Evolutionary conservation across 2,329 filamentous ascomycete species (phyloP).

Genomic region (Raffaelea deltoideospora): DNA sequence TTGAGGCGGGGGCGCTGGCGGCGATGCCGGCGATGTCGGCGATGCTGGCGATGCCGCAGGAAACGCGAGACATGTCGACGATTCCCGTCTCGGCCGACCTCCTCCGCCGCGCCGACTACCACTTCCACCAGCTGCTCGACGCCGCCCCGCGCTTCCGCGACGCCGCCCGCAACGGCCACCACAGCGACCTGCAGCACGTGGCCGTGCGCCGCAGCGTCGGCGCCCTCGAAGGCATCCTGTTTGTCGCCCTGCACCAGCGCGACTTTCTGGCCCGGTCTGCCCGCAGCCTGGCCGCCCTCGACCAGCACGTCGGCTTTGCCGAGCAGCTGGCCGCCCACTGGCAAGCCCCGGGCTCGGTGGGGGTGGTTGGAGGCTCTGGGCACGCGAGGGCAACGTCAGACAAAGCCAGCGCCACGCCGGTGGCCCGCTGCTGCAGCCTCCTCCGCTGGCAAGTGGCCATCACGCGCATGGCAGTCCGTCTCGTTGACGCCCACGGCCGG

Average conservation of each 20-base stretch:
- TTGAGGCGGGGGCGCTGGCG: constrained; percentile 21
- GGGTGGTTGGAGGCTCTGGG: too few species aligned
- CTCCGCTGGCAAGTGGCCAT: constrained; percentile 53
- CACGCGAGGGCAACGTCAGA: too few species aligned
- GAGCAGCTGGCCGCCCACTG: constrained; percentile 7
- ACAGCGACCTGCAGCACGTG: constrained; percentile 67
- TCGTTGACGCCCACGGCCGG: constrained; percentile 52
- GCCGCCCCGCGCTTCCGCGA: constrained; percentile 53
- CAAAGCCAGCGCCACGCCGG: too few species aligned
- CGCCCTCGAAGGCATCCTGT: constrained; percentile 73
- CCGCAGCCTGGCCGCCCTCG: constrained; percentile 1
- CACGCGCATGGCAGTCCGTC: constrained; percentile 43
- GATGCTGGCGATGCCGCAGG: too few species aligned
- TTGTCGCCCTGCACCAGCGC: constrained; percentile 47
- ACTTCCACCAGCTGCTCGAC: constrained; percentile 68
- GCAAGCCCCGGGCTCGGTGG: too few species aligned
- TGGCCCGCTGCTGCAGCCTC: too few species aligned
- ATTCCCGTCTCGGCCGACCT: too few species aligned
- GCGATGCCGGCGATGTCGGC: constrained; percentile 11
- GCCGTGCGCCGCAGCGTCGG: constrained; percentile 69
- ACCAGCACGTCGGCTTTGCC: constrained; percentile 6
- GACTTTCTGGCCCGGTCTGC: constrained; percentile 22
- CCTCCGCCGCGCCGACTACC: constrained; percentile 43
- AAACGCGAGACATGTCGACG: too few species aligned
- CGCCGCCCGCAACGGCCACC: constrained; percentile 57